Percentiles rank a stretch among this genome's conserved stretches.
Conservation (phyloP, 768 basidiomycete genomes). For the Harrya chromipes region DNA sequence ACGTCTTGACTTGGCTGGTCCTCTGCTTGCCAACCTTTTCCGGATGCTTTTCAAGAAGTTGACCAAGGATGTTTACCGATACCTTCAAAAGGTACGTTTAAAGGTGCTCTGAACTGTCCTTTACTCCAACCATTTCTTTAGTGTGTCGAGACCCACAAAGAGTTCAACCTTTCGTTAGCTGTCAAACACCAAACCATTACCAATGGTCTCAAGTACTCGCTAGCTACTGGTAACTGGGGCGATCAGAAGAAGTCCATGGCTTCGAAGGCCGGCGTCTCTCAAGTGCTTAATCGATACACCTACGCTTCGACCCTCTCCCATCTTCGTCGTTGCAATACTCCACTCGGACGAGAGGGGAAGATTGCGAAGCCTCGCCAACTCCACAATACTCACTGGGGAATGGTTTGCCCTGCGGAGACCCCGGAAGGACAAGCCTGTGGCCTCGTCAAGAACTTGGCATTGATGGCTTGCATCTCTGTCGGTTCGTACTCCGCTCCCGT, state of each 20-base stretch:
- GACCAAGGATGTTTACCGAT: conserved; percentile 95
- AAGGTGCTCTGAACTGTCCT: not conserved
- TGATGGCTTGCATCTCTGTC: conserved; percentile 98
- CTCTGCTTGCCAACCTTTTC: conserved; percentile 94
- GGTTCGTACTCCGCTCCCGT: conserved; percentile 95
- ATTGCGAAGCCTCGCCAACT: conserved; percentile 99
- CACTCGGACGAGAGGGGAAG: conserved; percentile 96
- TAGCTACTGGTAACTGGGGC: conserved; percentile 99
- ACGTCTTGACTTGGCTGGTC: conserved; percentile 93
- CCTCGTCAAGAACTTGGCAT: conserved; percentile 95
- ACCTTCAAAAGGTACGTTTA: conserved; percentile 83
- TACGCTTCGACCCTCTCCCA: conserved; percentile 98
- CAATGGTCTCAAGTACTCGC: conserved; percentile 95
- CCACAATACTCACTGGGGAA: conserved; percentile 99
- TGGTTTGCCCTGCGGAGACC: conserved; percentile 99
- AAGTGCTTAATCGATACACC: conserved; percentile 97
- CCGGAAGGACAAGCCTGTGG: conserved; percentile 99
- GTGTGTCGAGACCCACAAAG: conserved; percentile 96
- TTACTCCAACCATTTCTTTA: conserved; percentile 31
- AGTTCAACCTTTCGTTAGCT: conserved; percentile 87
- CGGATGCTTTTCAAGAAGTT: conserved; percentile 96
- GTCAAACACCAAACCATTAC: conserved; percentile 98
- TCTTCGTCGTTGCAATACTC: conserved; percentile 96
- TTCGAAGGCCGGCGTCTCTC: conserved; percentile 96
- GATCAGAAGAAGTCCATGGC: conserved; percentile 99